Evolutionary conservation across 495 filamentous ascomycete species (phyloP).

Genomic region (Penicillium goetzii): DNA sequence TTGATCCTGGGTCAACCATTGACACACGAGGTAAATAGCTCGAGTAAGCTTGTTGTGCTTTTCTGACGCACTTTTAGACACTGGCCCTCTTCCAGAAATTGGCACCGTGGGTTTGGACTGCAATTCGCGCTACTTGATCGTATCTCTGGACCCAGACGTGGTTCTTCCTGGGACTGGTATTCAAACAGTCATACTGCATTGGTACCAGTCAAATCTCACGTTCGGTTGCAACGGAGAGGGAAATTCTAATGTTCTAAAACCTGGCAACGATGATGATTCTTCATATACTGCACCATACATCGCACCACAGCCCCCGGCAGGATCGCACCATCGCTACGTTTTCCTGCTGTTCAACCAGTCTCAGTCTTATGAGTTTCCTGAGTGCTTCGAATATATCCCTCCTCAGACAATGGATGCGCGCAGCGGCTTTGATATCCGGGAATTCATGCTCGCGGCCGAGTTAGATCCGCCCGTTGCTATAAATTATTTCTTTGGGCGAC

Average conservation of each 20-base stretch:
- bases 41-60: conserved; percentile 3
- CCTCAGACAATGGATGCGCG: conserved; percentile 30
- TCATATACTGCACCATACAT: conserved; percentile 33
- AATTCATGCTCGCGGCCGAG: conserved; percentile 36
- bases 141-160: conserved; percentile 46
- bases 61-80: conserved; percentile 3
- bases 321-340: conserved; percentile 42
- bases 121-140: conserved; percentile 28
- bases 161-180: conserved; percentile 25
- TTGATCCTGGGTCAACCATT: conserved; percentile 20
- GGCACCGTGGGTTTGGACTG: conserved; percentile 18
- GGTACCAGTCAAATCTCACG: conserved; percentile 40
- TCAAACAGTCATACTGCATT: conserved; percentile 41
- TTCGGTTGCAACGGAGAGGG: conserved; percentile 13
- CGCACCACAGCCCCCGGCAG: conserved; percentile 39
- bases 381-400: conserved; percentile 36
- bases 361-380: conserved; percentile 32
- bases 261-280: not conserved
- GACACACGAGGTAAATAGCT: conserved; percentile 13
- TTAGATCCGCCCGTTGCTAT: conserved; percentile 35
- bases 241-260: not conserved
- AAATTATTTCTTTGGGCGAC: conserved; percentile 43
- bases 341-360: conserved; percentile 43
- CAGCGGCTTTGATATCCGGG: conserved; percentile 36
- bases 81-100: conserved; percentile 27